Evolutionary conservation across 352 stramenopile species (phyloP), one percentile per base, ranked within the genome.

Genomic region (Thraustotheca clavata): DNA sequence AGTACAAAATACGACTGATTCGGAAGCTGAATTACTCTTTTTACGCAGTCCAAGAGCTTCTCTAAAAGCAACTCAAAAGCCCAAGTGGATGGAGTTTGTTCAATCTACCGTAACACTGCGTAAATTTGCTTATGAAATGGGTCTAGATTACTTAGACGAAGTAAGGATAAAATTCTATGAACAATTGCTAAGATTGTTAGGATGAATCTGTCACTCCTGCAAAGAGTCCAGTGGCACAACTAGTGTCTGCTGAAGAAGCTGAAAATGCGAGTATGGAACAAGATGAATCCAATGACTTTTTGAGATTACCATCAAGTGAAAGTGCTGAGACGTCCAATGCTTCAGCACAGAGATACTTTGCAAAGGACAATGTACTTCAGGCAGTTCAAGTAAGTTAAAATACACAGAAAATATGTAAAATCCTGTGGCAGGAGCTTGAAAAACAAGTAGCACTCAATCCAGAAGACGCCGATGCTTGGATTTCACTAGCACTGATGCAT

Each of bases 401-500:
- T 40, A 43, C 16, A 16, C 38, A 20, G 16, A 6, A 29, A 12
- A 6, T 6, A 14, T 50, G 43, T 20, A 16, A 0, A 20, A 27
- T 9, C 26, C 49, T 57, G 27, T 50, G 20, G 14, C 33, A 63
- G 55, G 55, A 63, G 14, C 32, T 65, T 18, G 57, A 65, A 32
- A n/a, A 16, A n/a, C 38, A 65, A 27, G 57, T 65, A 8, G 41
- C 20, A 18, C 22, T 54, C 16, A 50, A 65, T 43, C 57, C 57
- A 24, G 57, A 65, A 22, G 57, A 65, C 16, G 40, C 32, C 12
- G 39, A 65, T 12, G 57, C 57, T 9, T 65, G 57, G 57, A 41
- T 65, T 2, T 52, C 57, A n/a, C 38, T 65, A n/a, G 38, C 57
- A 6, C 39, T 65, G 6, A 43, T 65, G 22, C 57, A 65, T n/a